Evolutionary conservation across 805 yeast genomes (phyloP).

Genomic region (Hermanozyma aechmeae): DNA sequence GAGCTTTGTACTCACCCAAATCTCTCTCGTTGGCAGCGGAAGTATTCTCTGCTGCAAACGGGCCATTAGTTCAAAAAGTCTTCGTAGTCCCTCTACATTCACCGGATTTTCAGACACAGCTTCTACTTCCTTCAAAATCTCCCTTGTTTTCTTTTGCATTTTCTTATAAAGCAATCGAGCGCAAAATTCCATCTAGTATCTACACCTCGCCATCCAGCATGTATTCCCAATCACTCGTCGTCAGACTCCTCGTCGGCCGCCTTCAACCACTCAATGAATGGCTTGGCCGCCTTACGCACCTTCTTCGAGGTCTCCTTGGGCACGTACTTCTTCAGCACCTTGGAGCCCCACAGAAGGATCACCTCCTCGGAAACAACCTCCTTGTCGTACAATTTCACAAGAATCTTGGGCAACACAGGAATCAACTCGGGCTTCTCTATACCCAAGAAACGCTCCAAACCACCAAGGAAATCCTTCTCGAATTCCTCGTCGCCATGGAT

Average conservation of each 20-base stretch:
- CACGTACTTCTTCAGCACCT: slow-evolving; percentile 86
- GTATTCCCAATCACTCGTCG: too few relatives aligned
- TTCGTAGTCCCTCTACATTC: too few relatives aligned
- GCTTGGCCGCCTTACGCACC: slow-evolving; percentile 93
- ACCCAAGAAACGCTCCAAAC: slow-evolving; percentile 89
- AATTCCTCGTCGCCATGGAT: slow-evolving; percentile 51
- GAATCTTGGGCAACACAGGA: slow-evolving; percentile 67
- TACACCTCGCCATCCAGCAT: too few relatives aligned
- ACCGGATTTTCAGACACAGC: too few relatives aligned
- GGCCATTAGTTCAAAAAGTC: too few relatives aligned
- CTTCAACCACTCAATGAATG: slow-evolving; percentile 89
- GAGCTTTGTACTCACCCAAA: too few relatives aligned
- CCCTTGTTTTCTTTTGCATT: too few relatives aligned
- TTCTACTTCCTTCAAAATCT: too few relatives aligned
- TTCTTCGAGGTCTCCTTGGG: slow-evolving; percentile 87
- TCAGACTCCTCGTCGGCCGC: slow-evolving; percentile 83
- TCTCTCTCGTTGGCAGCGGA: too few relatives aligned
- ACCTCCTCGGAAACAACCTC: slow-evolving; percentile 83
- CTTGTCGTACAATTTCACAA: slow-evolving; percentile 71
- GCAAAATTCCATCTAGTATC: too few relatives aligned
- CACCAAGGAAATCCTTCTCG: slow-evolving; percentile 90
- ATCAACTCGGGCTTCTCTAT: slow-evolving; percentile 63
- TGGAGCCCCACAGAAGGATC: slow-evolving; percentile 77
- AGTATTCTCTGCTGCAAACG: too few relatives aligned
- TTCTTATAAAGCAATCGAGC: too few relatives aligned